A percentile compares a stretch with the other conserved stretches of the same genome.
Conservation (phyloP, 2,329 filamentous ascomycete species). For the Chaetomium olivaceum region DNA sequence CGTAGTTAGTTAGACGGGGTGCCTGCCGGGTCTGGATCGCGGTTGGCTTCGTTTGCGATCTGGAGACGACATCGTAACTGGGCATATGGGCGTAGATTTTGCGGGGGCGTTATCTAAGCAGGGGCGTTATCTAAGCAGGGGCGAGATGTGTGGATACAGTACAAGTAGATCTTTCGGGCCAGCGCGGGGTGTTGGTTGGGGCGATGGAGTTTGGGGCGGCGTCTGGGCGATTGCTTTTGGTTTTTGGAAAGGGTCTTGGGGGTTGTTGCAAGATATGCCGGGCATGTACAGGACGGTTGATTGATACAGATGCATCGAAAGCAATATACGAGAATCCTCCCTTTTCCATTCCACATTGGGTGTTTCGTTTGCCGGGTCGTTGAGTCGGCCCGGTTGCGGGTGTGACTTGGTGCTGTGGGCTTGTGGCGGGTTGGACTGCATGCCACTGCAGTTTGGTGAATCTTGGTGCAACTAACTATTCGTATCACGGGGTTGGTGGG, state of each 20-base stretch:
- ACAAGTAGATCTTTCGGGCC: neutral
- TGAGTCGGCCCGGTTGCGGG: neutral
- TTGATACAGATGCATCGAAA: neutral
- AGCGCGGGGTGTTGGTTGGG: neutral
- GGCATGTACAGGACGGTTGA: constrained; percentile 5
- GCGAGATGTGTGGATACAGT: neutral
- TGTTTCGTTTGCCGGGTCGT: neutral
- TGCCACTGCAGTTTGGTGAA: neutral
- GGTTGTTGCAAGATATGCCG: neutral
- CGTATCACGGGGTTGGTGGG: neutral
- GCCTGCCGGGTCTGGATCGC: neutral
- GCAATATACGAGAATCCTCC: constrained; percentile 1
- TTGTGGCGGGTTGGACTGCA: neutral
- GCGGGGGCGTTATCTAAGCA: neutral
- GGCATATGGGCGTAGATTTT: neutral
- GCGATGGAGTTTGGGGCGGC: constrained; percentile 11
- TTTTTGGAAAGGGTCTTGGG: neutral
- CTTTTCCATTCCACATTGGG: neutral
- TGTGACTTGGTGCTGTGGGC: no score
- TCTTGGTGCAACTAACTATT: no score
- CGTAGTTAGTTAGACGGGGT: neutral
- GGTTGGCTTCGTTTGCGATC: neutral
- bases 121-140: no score
- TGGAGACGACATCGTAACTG: neutral
- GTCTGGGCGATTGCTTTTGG: constrained; percentile 15